Evolutionary conservation across 164 flowering plant species (phyloP).

Genomic region (Aristolochia californica): DNA sequence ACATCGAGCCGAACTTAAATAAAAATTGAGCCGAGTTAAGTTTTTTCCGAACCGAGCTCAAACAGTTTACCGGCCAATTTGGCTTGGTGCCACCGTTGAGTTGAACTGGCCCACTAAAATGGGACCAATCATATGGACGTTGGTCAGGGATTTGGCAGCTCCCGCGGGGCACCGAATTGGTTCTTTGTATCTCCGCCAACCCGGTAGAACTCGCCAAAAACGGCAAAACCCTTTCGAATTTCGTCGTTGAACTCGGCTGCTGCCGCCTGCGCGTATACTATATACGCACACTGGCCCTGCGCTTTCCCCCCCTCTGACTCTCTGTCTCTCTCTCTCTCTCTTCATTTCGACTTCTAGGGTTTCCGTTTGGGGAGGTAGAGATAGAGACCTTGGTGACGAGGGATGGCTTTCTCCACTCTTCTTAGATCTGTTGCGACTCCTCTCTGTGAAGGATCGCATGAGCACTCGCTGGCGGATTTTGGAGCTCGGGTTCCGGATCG

Average conservation of each 20-base stretch:
- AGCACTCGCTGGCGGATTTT: neutral
- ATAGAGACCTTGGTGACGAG: neutral
- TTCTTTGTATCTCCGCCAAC: neutral
- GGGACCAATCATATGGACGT: too few species aligned
- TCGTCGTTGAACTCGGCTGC: neutral
- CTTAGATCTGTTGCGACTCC: conserved; percentile 3
- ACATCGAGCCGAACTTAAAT: too few species aligned
- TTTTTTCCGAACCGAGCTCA: too few species aligned
- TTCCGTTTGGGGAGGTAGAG: neutral
- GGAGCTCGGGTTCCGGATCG: conserved; percentile 3
- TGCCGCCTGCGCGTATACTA: neutral
- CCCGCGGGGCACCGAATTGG: neutral
- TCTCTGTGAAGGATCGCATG: neutral
- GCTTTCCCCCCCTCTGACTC: neutral
- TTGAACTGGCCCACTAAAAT: too few species aligned
- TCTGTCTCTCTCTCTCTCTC: neutral
- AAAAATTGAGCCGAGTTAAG: too few species aligned
- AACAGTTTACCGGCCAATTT: too few species aligned
- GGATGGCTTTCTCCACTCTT: conserved; percentile 5
- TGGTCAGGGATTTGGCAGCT: neutral
- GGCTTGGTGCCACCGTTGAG: too few species aligned
- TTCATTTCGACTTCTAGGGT: conserved; percentile 4
- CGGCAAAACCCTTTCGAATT: too few species aligned
- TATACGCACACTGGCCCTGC: neutral
- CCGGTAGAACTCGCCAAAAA: too few species aligned